Evolutionary conservation across 768 basidiomycete species (phyloP), one percentile per base, ranked within the genome.

Genomic region (Rhizopogon roseolus): DNA sequence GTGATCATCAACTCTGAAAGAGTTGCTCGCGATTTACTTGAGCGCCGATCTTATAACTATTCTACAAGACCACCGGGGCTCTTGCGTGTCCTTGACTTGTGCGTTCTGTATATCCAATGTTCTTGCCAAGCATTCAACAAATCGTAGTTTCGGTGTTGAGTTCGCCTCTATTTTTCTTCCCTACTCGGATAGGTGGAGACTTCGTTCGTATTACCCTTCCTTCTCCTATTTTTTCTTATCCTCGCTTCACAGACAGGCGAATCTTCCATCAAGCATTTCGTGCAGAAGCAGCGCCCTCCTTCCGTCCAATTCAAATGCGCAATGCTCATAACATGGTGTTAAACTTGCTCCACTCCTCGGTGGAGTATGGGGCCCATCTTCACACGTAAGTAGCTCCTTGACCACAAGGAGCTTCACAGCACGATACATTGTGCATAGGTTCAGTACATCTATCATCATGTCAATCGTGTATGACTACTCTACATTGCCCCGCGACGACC

Each of bases 231-330:
- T 10, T 19, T 3, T 22, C 16, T 46, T 9, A 16, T 52, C 1
- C 2, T 13, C 9, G 16, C n/a, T 52, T n/a, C 17, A 27, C 9
- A 52, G 39, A 42, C 13, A 59, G 73, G 22, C 59, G 67, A 28
- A 43, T 73, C 16, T 69, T 68, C 46, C 73, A 76, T 27, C 72
- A 75, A 44, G 63, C 64, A 9, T 72, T 76, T 57, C 62, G 61
- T n/a, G 56, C 60, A 8, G 65, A 62, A 28, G 65, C 67, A 3
- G 59, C 62, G 2, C 27, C 54, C 7, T 56, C 61, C 28, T 75
- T 68, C 53, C 60, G 58, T 37, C 69, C 72, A 5, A 56, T 67
- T n/a, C 75, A 76, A 44, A 54, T 62, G 28, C 60, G 62, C 39
- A 73, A 71, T 50, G 58, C 66, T 3, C 64, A 66, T 45, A 62